Conservation (phyloP, 495 filamentous ascomycete species). For the Xylaria curta region DNA sequence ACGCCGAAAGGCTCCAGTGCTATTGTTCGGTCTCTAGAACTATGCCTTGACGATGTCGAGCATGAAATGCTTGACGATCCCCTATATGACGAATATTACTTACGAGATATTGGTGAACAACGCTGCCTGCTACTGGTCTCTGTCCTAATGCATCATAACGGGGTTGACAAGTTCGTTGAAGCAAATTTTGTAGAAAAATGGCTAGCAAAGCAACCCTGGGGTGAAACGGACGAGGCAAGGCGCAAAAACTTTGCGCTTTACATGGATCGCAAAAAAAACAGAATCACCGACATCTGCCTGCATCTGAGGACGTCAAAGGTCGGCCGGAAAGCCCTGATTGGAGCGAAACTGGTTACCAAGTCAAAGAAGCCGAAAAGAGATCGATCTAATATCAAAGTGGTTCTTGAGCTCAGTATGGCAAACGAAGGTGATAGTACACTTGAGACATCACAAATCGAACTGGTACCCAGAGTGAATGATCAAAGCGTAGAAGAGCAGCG, state of each 20-base stretch:
- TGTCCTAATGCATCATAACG: slow-evolving; percentile 51
- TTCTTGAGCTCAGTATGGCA: slow-evolving; percentile 44
- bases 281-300: slow-evolving; percentile 52
- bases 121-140: slow-evolving; percentile 55
- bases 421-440: slow-evolving; percentile 35
- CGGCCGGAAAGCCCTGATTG: slow-evolving; percentile 50
- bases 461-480: slow-evolving; percentile 49
- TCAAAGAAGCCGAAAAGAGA: slow-evolving; percentile 31
- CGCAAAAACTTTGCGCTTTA: slow-evolving; percentile 54
- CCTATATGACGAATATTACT: slow-evolving; percentile 57
- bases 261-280: slow-evolving; percentile 48
- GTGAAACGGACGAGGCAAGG: slow-evolving; percentile 49
- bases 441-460: slow-evolving; percentile 30
- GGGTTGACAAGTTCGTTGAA: slow-evolving; percentile 50
- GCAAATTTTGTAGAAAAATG: slow-evolving; percentile 61
- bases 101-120: slow-evolving; percentile 60
- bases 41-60: slow-evolving; percentile 54
- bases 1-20: slow-evolving; percentile 55
- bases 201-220: slow-evolving; percentile 64
- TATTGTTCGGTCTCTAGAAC: slow-evolving; percentile 58
- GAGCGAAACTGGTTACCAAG: slow-evolving; percentile 45
- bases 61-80: slow-evolving; percentile 55
- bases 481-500: slow-evolving; percentile 59
- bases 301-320: slow-evolving; percentile 43
- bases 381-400: slow-evolving; percentile 40